Base-by-base conservation (phyloP, 768 basidiomycete species). In the Lepiota subincarnata region DNA sequence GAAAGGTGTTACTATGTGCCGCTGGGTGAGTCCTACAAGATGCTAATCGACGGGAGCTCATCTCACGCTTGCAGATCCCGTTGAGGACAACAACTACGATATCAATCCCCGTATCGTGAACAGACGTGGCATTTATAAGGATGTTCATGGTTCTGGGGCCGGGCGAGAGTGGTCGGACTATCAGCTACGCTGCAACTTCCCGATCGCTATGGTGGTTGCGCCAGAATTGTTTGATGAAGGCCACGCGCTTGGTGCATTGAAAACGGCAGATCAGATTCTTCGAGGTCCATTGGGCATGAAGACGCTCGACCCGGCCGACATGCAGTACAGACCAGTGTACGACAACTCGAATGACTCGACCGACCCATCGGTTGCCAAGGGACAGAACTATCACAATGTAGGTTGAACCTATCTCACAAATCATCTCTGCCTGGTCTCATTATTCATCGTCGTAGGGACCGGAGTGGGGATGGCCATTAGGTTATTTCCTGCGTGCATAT, bases 161-260 rank as follows among this genome's bases (percentile, higher is more conserved):
- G 89, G 85, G 8, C 81, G 92, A 51, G 91, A 96, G 69, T 98
- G 93, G 93, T 91, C 93, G 4, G 95, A 99, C 70, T 99, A 98
- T 68, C 97, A 98, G 69, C 80, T 97, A 59, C 81, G 94, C 56
- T 82, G 84, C 62, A 97, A 98, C 70, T 96, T 93, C 76, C 87
- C 94, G 3, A 88, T 98, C 55, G 92, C 97, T 0, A 98, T 98
- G 95, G 81, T 87, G 2, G 94, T 98, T 41, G 97, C 97, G 1
- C 96, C 96, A 7, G 97, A 98, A 67, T 70, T 99, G 42, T 99
- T 98, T 68, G 81, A 92, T 49, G 80, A 81, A 7, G 67, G 78
- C 48, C 88, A 89, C 65, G 97, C 92, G 0, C 74, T 98, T 16
- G 80, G 73, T 3, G 91, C 93, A 0, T 73, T 98, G 35, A 77